A percentile compares a stretch with the other conserved stretches of the same genome.
phyloP scores from a whole-genome alignment of 169 alveolate species.

The Plasmodium chabaudi region DNA sequence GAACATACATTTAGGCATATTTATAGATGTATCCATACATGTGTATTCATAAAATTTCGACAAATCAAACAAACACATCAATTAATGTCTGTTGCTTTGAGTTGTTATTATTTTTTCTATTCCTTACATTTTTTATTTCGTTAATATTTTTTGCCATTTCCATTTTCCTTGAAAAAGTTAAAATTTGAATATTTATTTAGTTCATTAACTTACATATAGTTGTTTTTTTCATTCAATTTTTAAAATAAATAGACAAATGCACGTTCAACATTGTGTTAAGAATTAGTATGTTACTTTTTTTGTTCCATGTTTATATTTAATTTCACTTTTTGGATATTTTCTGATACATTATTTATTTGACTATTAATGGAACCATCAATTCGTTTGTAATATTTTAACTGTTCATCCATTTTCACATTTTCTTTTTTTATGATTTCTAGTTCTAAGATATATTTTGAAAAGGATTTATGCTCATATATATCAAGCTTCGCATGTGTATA shows the following conservation, averaged over 20 bases:
- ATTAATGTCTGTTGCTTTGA: too few relatives aligned
- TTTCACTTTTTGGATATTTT: slow-evolving; percentile 55
- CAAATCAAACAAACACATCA: too few relatives aligned
- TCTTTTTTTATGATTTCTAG: slow-evolving; percentile 55
- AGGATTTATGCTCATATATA: background rate
- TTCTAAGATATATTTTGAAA: slow-evolving; percentile 17
- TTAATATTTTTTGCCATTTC: slow-evolving; percentile 46
- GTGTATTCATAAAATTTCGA: background rate
- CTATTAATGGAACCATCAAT: slow-evolving; percentile 39
- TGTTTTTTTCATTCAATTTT: background rate
- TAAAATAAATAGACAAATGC: background rate
- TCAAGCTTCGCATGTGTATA: background rate
- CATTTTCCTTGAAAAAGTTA: slow-evolving; percentile 21
- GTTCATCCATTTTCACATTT: slow-evolving; percentile 43
- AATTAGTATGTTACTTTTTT: slow-evolving; percentile 26
- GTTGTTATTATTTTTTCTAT: background rate
- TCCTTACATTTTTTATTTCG: slow-evolving; percentile 59
- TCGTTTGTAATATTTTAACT: slow-evolving; percentile 39
- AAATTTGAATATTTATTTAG: background rate
- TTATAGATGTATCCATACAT: background rate
- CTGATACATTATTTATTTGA: slow-evolving; percentile 36
- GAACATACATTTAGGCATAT: background rate
- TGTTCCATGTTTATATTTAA: slow-evolving; percentile 26
- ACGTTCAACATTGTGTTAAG: background rate
- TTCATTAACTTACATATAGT: background rate